Conservation (phyloP, 345 rosid species). For the Populus simonii region DNA sequence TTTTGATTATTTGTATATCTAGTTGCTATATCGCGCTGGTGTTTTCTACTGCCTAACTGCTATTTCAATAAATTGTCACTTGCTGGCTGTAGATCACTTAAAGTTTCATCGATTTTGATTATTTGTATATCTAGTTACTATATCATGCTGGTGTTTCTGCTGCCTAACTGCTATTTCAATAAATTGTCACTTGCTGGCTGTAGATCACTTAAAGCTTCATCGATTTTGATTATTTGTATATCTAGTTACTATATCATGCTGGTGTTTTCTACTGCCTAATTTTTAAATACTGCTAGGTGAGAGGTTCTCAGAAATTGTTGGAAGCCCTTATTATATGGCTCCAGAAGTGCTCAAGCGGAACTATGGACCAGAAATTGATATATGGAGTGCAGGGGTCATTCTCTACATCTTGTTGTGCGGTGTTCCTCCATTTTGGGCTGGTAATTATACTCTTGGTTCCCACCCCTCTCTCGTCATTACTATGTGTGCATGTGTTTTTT, state of each 20-base stretch:
- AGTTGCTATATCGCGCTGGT: neutral
- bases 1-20: neutral
- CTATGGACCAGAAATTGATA: conserved; percentile 98
- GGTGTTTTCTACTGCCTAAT: conserved; percentile 10
- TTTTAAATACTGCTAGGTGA: conserved; percentile 54
- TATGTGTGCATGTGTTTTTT: neutral
- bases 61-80: neutral
- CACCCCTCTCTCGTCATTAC: neutral
- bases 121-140: neutral
- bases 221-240: neutral
- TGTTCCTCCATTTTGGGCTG: conserved; percentile 99
- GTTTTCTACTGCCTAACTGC: conserved; percentile 7
- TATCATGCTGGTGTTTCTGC: neutral
- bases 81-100: neutral
- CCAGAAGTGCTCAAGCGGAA: conserved; percentile 97
- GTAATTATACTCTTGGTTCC: conserved; percentile 32
- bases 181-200: neutral
- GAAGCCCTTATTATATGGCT: conserved; percentile 99
- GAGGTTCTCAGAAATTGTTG: conserved; percentile 94
- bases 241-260: neutral
- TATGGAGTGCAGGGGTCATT: conserved; percentile 99
- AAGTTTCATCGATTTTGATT: neutral
- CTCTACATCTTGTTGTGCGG: conserved; percentile 93
- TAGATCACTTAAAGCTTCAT: neutral
- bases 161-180: conserved; percentile 2